phyloP scores from a whole-genome alignment of 139 green algal genomes.

The Gonium pectorale region DNA sequence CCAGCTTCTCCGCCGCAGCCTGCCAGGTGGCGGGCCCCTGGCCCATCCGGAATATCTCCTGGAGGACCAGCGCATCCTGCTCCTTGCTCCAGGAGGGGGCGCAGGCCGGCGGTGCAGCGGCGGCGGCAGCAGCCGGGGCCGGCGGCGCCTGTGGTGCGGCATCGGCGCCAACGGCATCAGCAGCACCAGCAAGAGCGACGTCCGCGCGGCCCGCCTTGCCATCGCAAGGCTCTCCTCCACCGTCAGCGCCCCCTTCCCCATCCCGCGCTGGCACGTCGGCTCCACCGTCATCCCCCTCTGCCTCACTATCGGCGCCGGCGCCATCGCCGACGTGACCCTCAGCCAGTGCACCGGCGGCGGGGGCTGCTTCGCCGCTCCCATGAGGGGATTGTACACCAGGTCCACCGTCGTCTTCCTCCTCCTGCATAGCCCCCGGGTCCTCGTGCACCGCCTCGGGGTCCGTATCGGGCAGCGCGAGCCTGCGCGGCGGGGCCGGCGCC shows the following conservation, averaged over 20 bases:
- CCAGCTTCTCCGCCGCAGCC: not conserved
- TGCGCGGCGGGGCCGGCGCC: not conserved
- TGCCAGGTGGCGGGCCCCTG: not conserved
- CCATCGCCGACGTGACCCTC: not conserved
- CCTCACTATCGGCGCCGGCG: too few species aligned
- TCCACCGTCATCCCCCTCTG: not conserved
- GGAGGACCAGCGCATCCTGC: slow-evolving; percentile 22
- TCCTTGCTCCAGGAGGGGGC: slow-evolving; percentile 1
- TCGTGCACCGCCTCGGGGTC: not conserved
- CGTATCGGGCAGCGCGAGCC: not conserved
- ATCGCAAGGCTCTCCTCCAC: not conserved
- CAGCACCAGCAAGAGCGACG: not conserved
- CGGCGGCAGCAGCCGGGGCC: not conserved
- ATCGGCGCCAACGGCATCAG: not conserved
- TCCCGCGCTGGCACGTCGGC: not conserved
- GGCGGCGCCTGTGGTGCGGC: not conserved
- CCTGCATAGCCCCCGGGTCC: not conserved
- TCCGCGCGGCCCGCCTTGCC: not conserved
- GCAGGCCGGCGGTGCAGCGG: not conserved
- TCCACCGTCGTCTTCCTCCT: not conserved
- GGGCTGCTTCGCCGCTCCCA: not conserved
- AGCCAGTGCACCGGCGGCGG: not conserved
- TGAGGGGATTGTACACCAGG: not conserved
- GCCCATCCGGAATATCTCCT: slow-evolving; percentile 11
- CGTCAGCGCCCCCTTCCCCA: not conserved